Conservation (phyloP, 2,329 filamentous ascomycete genomes). For the Aspergillus floridensis region DNA sequence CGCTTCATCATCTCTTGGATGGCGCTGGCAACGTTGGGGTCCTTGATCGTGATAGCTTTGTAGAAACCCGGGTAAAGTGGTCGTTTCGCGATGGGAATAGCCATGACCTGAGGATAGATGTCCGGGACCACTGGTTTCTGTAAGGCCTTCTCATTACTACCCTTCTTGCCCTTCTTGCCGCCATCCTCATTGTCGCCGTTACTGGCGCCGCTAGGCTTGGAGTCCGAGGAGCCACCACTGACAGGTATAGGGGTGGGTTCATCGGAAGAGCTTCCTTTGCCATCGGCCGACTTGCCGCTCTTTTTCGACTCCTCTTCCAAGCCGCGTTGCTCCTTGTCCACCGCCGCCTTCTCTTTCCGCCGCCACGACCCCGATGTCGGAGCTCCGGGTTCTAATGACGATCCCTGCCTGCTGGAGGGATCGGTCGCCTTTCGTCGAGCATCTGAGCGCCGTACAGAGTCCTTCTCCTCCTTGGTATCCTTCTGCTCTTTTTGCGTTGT, state of each 20-base stretch:
- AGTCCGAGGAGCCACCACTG: slow-evolving; percentile 35
- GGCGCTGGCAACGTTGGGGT: slow-evolving; percentile 84
- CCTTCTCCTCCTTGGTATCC: slow-evolving; percentile 33
- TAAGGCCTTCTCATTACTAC: slow-evolving; percentile 67
- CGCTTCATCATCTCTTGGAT: slow-evolving; percentile 96
- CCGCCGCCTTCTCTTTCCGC: slow-evolving; percentile 40
- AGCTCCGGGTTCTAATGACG: slow-evolving; percentile 27
- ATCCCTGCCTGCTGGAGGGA: slow-evolving; percentile 28
- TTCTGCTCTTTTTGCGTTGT: slow-evolving; percentile 27
- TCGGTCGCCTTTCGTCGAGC: slow-evolving; percentile 43
- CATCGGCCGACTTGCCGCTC: slow-evolving; percentile 36
- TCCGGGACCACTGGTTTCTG: slow-evolving; percentile 89
- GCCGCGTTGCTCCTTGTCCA: slow-evolving; percentile 39
- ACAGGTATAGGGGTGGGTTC: slow-evolving; percentile 45
- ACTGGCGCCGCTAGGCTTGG: slow-evolving; percentile 56
- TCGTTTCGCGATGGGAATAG: slow-evolving; percentile 89
- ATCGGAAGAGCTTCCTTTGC: slow-evolving; percentile 51
- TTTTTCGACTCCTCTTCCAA: slow-evolving; percentile 43
- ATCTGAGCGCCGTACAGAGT: slow-evolving; percentile 46
- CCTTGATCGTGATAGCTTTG: slow-evolving; percentile 95
- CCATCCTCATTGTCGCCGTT: slow-evolving; percentile 57
- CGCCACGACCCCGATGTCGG: slow-evolving; percentile 37
- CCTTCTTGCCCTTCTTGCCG: slow-evolving; percentile 69
- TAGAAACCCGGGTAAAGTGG: slow-evolving; percentile 97
- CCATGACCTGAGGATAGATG: slow-evolving; percentile 95